Base-by-base conservation (phyloP, 1,284 basidiomycete species). In the Ceratobasidium sp. region DNA sequence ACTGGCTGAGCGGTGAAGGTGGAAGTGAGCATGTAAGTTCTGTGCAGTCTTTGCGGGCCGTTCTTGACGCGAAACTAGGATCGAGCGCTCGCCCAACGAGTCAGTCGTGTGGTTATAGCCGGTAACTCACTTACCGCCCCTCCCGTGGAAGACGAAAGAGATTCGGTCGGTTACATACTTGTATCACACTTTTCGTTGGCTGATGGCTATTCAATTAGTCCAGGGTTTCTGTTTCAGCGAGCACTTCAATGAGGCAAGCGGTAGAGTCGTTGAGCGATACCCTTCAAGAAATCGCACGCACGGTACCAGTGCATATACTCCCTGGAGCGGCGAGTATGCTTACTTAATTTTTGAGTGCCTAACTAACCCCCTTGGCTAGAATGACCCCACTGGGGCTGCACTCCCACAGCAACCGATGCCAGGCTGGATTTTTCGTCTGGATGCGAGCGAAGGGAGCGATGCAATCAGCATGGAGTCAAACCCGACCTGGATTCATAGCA, bases 361-460 rank as follows among this genome's bases (percentile, higher is more conserved):
- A 5, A 87, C 97, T 44, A 87, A 98, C n/a, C n/a, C 26, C 94
- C 97, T 0, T 97, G 13, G 42, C 4, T 90, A 92, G 67, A 88
- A 88, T 56, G 97, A 99, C 84, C 97, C 97, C 0, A 91, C 96
- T 7, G 95, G 94, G 0, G 89, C 91, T 0, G 95, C 97, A 40
- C 86, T 99, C 75, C 98, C 98, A 0, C 98, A 99, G 83, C 97
- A 99, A 83, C 90, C 95, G 0, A 89, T 99, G 81, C 98, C 98
- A 52, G 90, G 92, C 61, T 93, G 95, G 4, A 96, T 99, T 90
- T 94, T 99, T 80, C 42, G 87, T 90, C 69, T 87, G 88, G 50
- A 42, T 1, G 28, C 57, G 7, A n/a, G 83, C 83, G 57, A 54
- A 10, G 33, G 4, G 17, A 28, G 40, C 12, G 86, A 90, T n/a